These are phyloP conservation scores for Amyloporia xantha DNA, from an alignment of 768 basidiomycete species.

Conservation along the genomic window DNA sequence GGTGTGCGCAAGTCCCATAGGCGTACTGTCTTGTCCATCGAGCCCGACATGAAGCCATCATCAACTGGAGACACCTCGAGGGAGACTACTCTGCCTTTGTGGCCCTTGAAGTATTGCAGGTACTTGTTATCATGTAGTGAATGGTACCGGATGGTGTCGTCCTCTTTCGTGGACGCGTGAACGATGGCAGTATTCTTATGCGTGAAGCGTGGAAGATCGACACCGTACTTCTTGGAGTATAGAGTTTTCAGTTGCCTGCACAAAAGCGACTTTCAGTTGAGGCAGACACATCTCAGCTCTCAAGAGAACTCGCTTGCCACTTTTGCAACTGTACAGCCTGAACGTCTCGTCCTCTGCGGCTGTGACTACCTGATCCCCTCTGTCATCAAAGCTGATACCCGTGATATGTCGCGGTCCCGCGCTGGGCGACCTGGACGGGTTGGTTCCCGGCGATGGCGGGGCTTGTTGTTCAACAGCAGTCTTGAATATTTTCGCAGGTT, in stretches of 20 bases:
- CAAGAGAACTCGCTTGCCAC: slow-evolving; percentile 77
- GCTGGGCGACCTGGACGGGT: slow-evolving; percentile 23
- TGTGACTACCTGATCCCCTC: slow-evolving; percentile 81
- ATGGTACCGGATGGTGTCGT: slow-evolving; percentile 92
- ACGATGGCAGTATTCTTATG: slow-evolving; percentile 83
- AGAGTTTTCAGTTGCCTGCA: slow-evolving; percentile 67
- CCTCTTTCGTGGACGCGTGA: slow-evolving; percentile 91
- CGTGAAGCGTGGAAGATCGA: slow-evolving; percentile 90
- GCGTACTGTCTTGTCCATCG: slow-evolving; percentile 90
- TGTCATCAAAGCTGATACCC: slow-evolving; percentile 85
- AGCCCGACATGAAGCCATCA: slow-evolving; percentile 93
- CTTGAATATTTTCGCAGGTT: slow-evolving; percentile 87
- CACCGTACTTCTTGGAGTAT: slow-evolving; percentile 94
- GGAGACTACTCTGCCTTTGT: slow-evolving; percentile 83
- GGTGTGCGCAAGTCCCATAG: slow-evolving; percentile 90
- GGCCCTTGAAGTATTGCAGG: slow-evolving; percentile 92
- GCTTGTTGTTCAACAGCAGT: slow-evolving; percentile 57
- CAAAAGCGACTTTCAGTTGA: slow-evolving; percentile 22
- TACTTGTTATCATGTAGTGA: slow-evolving; percentile 96
- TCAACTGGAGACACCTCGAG: slow-evolving; percentile 89
- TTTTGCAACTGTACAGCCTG: slow-evolving; percentile 80
- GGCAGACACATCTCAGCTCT: slow-evolving; percentile 12
- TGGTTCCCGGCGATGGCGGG: slow-evolving; percentile 38
- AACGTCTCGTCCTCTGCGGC: slow-evolving; percentile 92
- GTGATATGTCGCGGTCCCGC: slow-evolving; percentile 71